Base-by-base conservation (phyloP, 805 yeast genomes). In the Saturnispora besseyi region DNA sequence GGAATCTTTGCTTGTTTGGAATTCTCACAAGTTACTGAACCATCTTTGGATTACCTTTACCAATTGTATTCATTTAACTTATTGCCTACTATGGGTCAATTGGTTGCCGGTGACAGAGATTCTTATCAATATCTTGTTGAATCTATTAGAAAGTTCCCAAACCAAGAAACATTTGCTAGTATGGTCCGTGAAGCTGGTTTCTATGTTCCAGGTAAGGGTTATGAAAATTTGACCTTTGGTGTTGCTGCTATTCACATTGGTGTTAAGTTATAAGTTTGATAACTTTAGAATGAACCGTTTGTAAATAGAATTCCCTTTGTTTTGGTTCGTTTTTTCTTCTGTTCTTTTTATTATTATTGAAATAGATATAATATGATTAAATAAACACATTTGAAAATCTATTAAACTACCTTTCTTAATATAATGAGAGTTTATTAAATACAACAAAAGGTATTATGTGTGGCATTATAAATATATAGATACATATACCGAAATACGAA, bases 101-200 rank as follows among this genome's bases (percentile, higher is more conserved):
- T 93, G 56, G 78, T 93, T 55, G 97, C 97, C 37, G 86, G 91
- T 61, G 99, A 93, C 66, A 81, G 95, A 64, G 96, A 90, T 59
- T 88, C 96, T 28, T 93, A 93, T 67, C 97, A 93, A 67, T 93
- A 93, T 64, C 74, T 93, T 63, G 98, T 93, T 10, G 99, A 93
- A 69, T 85, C 96, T 57, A 93, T 93, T 57, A 82, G 84, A 64
- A 80, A 80, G 62, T 93, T 93, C 74, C 99, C 99, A 11, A 74
- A 79, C 57, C 98, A 93, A 73, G 96, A 89, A 59, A 82, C 82
- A 44, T 93, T 93, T 70, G 87, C 90, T 54, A 68, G 72, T 15
- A 91, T 93, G 98, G 88, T 93, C 61, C 80, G 88, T 64, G 83
- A 87, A 61, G 98, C 98, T 7, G 99, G 99, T 1, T 93, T 93